A percentile compares a stretch with the other conserved stretches of the same genome.
phyloP scores from a whole-genome alignment of 169 alveolate species.

The Eimeria acervulina region DNA sequence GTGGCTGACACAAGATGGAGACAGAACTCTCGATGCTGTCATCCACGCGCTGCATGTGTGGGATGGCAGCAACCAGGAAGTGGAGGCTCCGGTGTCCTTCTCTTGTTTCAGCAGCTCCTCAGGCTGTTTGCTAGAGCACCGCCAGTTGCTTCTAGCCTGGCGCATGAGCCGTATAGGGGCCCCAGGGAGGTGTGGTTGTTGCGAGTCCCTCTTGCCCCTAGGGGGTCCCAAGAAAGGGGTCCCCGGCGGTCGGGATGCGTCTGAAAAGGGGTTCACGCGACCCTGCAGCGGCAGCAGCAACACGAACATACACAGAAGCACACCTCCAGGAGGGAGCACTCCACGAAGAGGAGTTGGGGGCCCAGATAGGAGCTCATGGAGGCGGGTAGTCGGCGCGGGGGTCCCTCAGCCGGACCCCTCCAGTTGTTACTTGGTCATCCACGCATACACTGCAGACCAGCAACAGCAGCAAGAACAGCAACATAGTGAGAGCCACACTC shows the following conservation, averaged over 20 bases:
- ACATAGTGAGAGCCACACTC: neutral
- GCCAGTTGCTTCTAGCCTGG: conserved; percentile 66
- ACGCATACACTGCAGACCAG: conserved; percentile 61
- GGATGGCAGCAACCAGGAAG: neutral
- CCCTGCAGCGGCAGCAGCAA: conserved; percentile 66
- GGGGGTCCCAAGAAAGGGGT: conserved; percentile 23
- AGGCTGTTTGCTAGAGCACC: conserved; percentile 68
- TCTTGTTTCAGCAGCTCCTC: conserved; percentile 1
- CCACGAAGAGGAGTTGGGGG: neutral
- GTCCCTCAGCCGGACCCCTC: conserved; percentile 66
- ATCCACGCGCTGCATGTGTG: conserved; percentile 30
- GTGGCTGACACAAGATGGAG: conserved; percentile 64
- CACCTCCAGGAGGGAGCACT: neutral
- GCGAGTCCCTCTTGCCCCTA: conserved; percentile 66
- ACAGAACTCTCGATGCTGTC: conserved; percentile 70
- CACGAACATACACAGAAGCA: neutral
- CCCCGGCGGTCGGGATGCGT: conserved; percentile 8
- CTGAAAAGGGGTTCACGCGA: conserved; percentile 14
- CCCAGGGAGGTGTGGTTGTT: conserved; percentile 74
- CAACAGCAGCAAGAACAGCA: conserved; percentile 52
- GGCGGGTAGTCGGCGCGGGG: conserved; percentile 10
- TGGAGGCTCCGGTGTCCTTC: conserved; percentile 2
- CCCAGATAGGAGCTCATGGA: conserved; percentile 5
- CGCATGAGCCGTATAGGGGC: conserved; percentile 70
- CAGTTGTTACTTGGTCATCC: conserved; percentile 59